Conservation (phyloP, 805 yeast genomes). For the Metschnikowia santaceciliae region DNA sequence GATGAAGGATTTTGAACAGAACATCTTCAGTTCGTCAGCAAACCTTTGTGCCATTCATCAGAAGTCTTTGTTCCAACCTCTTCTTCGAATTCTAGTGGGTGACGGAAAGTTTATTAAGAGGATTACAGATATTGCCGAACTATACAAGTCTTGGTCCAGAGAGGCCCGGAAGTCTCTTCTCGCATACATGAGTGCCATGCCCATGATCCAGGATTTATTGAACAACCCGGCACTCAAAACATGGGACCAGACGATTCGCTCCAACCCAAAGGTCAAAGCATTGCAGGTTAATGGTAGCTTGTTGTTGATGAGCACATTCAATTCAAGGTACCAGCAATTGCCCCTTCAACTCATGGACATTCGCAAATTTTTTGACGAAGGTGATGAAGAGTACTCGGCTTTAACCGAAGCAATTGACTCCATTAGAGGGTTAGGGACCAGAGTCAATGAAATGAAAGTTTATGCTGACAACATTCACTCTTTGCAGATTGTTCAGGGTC, state of each 20-base stretch:
- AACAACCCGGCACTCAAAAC: constrained; percentile 48
- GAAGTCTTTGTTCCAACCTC: constrained; percentile 51
- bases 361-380: constrained; percentile 37
- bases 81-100: constrained; percentile 51
- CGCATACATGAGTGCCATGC: constrained; percentile 57
- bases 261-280: constrained; percentile 47
- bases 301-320: constrained; percentile 40
- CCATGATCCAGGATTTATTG: constrained; percentile 54
- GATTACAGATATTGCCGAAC: constrained; percentile 47
- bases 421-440: constrained; percentile 50
- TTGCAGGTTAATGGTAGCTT: constrained; percentile 39
- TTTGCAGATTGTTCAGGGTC: constrained; percentile 49
- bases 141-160: constrained; percentile 61
- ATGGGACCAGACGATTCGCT: constrained; percentile 56
- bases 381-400: constrained; percentile 49
- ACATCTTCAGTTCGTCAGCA: constrained; percentile 54
- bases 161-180: constrained; percentile 53
- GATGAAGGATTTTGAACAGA: constrained; percentile 50
- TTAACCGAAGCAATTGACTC: constrained; percentile 52
- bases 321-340: constrained; percentile 45
- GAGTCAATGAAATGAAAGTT: constrained; percentile 60
- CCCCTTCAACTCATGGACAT: constrained; percentile 63
- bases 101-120: constrained; percentile 66
- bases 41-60: constrained; percentile 56
- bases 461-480: constrained; percentile 56